Evolutionary conservation across 1,139 yeast genomes (phyloP), one percentile per base, ranked within the genome.

Genomic region (Hansenula lynferdii): DNA sequence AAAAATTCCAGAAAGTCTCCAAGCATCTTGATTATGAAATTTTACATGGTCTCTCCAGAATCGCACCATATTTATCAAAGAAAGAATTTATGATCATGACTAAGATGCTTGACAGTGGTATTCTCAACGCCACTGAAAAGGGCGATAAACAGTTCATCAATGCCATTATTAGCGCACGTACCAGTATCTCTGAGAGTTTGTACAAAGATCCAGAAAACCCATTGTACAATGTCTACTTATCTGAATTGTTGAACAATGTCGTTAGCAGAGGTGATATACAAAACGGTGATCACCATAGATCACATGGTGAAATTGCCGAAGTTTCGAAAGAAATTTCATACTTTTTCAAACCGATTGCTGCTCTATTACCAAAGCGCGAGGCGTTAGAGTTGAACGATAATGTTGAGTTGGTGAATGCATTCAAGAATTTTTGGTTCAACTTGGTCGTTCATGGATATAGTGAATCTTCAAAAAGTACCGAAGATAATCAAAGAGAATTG

Each of bases 401-500:
- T 39, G 59, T 58, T 27, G 48, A 43, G 1, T 42, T 57, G 5
- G 54, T 62, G 6, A 54, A 50, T 30, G 70, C 82, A 42, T 87
- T 90, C 65, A 77, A 95, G 54, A 85, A 92, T 58, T 79, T 87
- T 36, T 94, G 99, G 99, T 89, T 85, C 58, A 92, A 90, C 55
- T 71, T 92, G 75, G 94, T 84, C 5, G 86, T 90, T 31, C 96
- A 92, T 60, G 98, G 98, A 0, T 89, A 80, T 57, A 75, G 81
- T 19, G 68, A 70, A 38, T 72, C 72, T 37, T 80, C 95, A 0
- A 68, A 69, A 12, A 66, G 79, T 52, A 73, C 80, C 10, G 63
- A 67, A 39, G 61, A 64, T 10, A 72, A 75, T 52, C 57, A 63
- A 39, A 45, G 46, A 0, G 77, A 75, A 27, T 68, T 94, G 38